Evolutionary conservation across 192 early-diverging fungal species (phyloP), one percentile per base, ranked within the genome.

Genomic region (Podila epicladia): DNA sequence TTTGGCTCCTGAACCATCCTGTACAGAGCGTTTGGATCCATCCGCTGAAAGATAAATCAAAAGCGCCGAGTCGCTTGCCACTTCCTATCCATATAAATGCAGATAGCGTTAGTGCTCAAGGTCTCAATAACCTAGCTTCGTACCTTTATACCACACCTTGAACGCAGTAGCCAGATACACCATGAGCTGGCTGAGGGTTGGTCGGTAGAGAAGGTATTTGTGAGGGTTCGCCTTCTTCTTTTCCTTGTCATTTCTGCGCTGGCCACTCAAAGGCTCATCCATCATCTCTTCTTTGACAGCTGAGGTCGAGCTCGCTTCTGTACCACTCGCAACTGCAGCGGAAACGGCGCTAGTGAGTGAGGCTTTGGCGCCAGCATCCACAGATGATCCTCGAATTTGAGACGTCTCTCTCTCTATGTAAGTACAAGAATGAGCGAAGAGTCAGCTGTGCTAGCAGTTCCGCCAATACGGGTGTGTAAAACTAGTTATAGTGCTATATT

Each of bases 201-300:
- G 96, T 75, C 94, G 86, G 82, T 98, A 97, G 26, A 99, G 86
- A 26, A 98, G 84, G 63, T 98, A 97, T 74, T 99, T 99, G 88
- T 97, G 96, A 4, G 85, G 90, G 48, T 86, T 89, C 20, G 71
- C 41, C 50, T 85, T 59, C 55, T 86, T 87, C 9, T 57, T 65
- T 9, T 53, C 60, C 61, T 84, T 78, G 5, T 91, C 87, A 7
- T 73, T 59, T 26, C 71, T 65, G 12, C 77, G 65, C 37, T 73
- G 71, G 50, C 57, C 58, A 50, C 31, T 63, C 1, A 68, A 41
- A 3, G 58, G 29, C 11, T 83, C 75, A 41, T 74, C 82, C 11
- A 22, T 28, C 9, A 73, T 63, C 60, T 82, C 73, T 41, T 85
- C 78, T 29, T 85, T 80, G 55, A 69, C 60, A 11, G 74, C 22